phyloP scores from a whole-genome alignment of 345 rosid genomes.

The Syzygium grande region DNA sequence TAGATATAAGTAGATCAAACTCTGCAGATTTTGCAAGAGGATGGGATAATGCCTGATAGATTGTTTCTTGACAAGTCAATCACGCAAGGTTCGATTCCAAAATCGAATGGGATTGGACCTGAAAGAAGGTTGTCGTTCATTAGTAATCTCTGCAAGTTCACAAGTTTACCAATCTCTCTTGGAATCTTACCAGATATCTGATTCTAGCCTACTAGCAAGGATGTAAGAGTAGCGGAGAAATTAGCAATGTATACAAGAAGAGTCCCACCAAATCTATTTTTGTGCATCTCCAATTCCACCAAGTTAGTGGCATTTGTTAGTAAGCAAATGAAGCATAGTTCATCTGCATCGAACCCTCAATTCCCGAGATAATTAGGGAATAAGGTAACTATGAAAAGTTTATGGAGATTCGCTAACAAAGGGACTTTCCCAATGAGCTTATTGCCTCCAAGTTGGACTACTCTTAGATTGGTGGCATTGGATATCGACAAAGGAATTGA shows the following conservation, averaged over 20 bases:
- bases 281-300: neutral
- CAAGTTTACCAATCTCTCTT: constrained; percentile 8
- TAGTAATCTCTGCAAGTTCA: neutral
- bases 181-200: constrained; percentile 9
- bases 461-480: neutral
- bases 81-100: neutral
- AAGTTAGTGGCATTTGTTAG: neutral
- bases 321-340: too few species aligned
- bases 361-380: too few species aligned
- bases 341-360: too few species aligned
- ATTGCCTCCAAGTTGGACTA: neutral
- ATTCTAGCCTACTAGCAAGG: neutral
- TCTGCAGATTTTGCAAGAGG: constrained; percentile 1
- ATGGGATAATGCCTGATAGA: neutral
- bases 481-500: constrained; percentile 3
- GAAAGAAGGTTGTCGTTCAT: neutral
- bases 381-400: neutral
- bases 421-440: constrained; percentile 6
- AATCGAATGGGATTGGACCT: neutral
- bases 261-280: neutral
- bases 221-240: neutral
- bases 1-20: neutral
- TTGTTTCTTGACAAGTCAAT: neutral
- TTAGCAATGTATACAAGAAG: neutral
- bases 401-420: constrained; percentile 1